phyloP scores from a whole-genome alignment of 1,284 basidiomycete species.

The Ustilago tritici region DNA sequence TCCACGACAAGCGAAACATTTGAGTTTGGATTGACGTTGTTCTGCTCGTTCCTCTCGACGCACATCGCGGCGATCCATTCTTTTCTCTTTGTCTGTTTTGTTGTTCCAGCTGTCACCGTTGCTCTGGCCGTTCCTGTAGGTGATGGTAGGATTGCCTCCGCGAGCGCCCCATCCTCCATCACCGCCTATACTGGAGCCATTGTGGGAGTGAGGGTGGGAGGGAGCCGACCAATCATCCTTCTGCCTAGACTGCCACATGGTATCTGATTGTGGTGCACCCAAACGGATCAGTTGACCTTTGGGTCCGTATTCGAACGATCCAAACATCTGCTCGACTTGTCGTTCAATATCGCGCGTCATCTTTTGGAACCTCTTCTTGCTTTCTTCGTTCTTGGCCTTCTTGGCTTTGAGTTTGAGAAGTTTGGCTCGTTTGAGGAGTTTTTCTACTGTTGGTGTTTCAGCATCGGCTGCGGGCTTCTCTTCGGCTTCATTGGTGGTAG shows the following conservation, averaged over 20 bases:
- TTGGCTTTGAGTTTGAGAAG: constrained; percentile 65
- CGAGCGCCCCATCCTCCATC: constrained; percentile 42
- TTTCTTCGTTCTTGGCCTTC: constrained; percentile 62
- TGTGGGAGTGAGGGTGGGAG: background rate
- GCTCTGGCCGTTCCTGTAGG: constrained; percentile 7
- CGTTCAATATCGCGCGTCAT: constrained; percentile 66
- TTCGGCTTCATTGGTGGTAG: background rate
- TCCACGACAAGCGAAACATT: constrained; percentile 88
- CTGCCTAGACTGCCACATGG: constrained; percentile 43
- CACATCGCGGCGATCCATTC: constrained; percentile 71
- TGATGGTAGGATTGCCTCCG: constrained; percentile 18
- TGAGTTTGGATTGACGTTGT: constrained; percentile 76
- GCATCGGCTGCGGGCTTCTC: constrained; percentile 8
- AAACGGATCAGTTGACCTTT: constrained; percentile 52
- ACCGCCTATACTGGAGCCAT: constrained; percentile 10
- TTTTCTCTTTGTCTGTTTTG: constrained; percentile 31
- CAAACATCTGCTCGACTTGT: constrained; percentile 57
- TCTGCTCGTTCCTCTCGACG: constrained; percentile 79
- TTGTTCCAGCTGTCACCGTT: constrained; percentile 14
- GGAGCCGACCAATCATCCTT: constrained; percentile 32
- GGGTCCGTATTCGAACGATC: constrained; percentile 51
- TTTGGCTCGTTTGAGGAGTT: constrained; percentile 64
- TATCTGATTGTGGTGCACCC: constrained; percentile 48
- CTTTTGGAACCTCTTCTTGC: constrained; percentile 32
- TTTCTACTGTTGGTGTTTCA: constrained; percentile 43